Base-by-base conservation (phyloP, 768 basidiomycete species). In the Glaciozyma antarctica region DNA sequence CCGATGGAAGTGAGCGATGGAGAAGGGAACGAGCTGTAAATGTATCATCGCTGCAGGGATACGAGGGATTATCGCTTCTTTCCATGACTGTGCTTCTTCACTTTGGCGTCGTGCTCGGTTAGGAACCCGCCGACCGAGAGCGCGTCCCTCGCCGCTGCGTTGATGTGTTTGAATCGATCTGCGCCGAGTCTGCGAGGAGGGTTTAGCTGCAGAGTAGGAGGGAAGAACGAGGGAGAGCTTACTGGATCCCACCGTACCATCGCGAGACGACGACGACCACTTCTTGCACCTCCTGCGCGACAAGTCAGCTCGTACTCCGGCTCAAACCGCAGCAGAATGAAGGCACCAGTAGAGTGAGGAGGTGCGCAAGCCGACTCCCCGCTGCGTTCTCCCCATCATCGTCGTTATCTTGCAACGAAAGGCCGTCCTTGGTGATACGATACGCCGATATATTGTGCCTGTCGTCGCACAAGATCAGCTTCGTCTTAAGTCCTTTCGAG, bases 371-470 rank as follows among this genome's bases (percentile, higher is more conserved):
- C 22, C 94, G 82, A 51, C 87, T 85, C 7, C 94, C 94, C 24
- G 94, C 94, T 1, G 90, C 91, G 0, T 87, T 85, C 78, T 99
- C 94, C 2, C 92, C 90, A 64, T 97, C 88, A 65, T 98, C 93
- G 63, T 93, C 90, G 64, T 95, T 93, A 73, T 97, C 93, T 90
- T 69, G 45, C 26, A 48, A 54, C 17, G 30, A 53, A 5, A 48
- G 60, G 0, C 62, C 67, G 64, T 66, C 59, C 28, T 26, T 10
- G 1, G 41, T 32, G 12, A 69, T 34, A 15, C 66, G 62, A 34
- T 63, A 71, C 22, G 62, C 52, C 17, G 24, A 66, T 26, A 61
- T 58, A 52, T 70, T 21, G 88, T 88, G 77, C 87, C 88, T 28
- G 87, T 83, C 1, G 87, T 41, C 38, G 87, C 34, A 17, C 21